Percentiles rank a stretch among this genome's conserved stretches.
These are phyloP conservation scores for Adansonia digitata DNA, from an alignment of 345 rosid species.

Conservation along the genomic window DNA sequence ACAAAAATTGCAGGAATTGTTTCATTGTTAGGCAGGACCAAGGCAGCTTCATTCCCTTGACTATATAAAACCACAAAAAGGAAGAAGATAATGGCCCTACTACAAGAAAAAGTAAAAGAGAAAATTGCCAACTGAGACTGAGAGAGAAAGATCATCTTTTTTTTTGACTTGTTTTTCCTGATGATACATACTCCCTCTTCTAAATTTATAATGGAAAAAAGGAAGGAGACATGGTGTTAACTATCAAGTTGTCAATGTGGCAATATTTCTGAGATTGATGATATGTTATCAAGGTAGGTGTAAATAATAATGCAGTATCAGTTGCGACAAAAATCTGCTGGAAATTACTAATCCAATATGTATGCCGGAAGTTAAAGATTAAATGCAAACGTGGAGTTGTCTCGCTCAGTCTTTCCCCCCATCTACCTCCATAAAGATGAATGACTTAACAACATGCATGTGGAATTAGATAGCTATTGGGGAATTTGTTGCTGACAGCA, in stretches of 20 bases:
- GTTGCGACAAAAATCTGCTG: neutral
- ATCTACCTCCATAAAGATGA: neutral
- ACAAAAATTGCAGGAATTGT: slow-evolving; percentile 52
- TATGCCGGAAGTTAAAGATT: neutral
- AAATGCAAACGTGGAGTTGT: neutral
- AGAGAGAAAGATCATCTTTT: neutral
- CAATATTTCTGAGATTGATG: neutral
- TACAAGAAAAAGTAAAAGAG: neutral
- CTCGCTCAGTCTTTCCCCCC: neutral
- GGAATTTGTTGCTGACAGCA: too few relatives aligned
- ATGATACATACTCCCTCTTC: neutral
- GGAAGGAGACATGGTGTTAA: neutral
- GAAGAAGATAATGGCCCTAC: neutral
- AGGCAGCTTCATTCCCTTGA: neutral
- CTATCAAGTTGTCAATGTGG: neutral
- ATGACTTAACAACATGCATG: neutral
- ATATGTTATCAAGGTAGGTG: neutral
- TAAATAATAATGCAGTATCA: neutral
- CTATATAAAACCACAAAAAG: neutral
- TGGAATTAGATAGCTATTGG: neutral
- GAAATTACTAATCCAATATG: too few relatives aligned
- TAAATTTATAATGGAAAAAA: neutral
- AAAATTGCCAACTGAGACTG: neutral
- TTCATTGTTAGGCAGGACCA: slow-evolving; percentile 16
- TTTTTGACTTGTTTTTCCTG: neutral